Evolutionary conservation across 2,329 filamentous ascomycete species (phyloP), one percentile per base, ranked within the genome.

Genomic region (Aphanocladium album): DNA sequence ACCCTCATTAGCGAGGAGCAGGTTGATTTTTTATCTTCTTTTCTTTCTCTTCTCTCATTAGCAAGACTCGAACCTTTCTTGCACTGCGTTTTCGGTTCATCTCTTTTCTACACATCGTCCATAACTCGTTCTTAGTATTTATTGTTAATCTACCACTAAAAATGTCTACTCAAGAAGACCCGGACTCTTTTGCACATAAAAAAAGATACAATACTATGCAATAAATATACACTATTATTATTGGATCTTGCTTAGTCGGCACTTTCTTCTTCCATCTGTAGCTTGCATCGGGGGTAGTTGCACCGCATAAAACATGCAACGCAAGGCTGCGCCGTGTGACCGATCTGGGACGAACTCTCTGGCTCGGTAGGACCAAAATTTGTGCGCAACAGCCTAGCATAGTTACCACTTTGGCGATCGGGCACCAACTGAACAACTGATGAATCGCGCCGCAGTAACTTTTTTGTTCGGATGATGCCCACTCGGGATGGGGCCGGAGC

Each of bases 1-100:
- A 59, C 47, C 37, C 46, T 59, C 56, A 59, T 17, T 49, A 39
- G 54, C 54, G 56, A 51, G 56, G 46, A 52, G 56, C 46, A 33
- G 12, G 37, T 23, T 56, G 25, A 8, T 1, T 37, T 41, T 49
- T 39, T 37, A 16, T 35, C 17, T 21, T 35, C 23, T 12, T 3
- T 1, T 3, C 25, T 50, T 21, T 17, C 30, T 52, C 17, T 37
- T 16, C 19, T 33, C 16, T 17, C 11, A 27, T 14, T 16, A 47
- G 27, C 14, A 23, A 47, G 45, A n/a, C 45, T 7, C 21, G 45
- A 21, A 27, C 27, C 23, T 47, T 14, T 47, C 9, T 43, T 43
- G 19, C 19, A 19, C 19, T 21, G 43, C 43, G 19, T 23, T 52
- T 8, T 39, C n/a, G 8, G 7, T 17, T 8, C 33, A 27, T 41